phyloP scores from a whole-genome alignment of 805 yeast species.

The Schwanniomyces occidentalis region DNA sequence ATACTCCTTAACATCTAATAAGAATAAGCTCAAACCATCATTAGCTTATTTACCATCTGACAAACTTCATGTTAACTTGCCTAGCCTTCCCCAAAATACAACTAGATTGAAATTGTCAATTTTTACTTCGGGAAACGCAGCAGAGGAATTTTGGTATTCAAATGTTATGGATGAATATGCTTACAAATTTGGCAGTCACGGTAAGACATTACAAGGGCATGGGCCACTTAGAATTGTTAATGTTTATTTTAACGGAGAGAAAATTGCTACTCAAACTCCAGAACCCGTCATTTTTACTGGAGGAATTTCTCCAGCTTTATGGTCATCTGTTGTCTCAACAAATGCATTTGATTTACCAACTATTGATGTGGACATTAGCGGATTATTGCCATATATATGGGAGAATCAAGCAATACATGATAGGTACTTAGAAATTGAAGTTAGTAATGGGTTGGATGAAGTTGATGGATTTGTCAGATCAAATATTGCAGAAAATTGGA shows the following conservation, averaged over 20 bases:
- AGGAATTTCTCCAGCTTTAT: slow-evolving; percentile 74
- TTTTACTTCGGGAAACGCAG: slow-evolving; percentile 71
- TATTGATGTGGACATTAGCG: slow-evolving; percentile 69
- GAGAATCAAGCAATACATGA: slow-evolving; percentile 29
- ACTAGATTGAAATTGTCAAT: slow-evolving; percentile 60
- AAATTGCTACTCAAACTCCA: slow-evolving; percentile 65
- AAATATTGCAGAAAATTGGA: slow-evolving; percentile 56
- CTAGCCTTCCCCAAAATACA: slow-evolving; percentile 52
- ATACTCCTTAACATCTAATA: slow-evolving; percentile 32
- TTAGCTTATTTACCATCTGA: slow-evolving; percentile 46
- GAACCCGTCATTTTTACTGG: slow-evolving; percentile 79
- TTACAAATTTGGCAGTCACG: slow-evolving; percentile 38
- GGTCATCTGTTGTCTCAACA: slow-evolving; percentile 78
- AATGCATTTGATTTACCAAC: slow-evolving; percentile 73
- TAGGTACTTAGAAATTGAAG: slow-evolving; percentile 43
- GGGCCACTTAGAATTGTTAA: slow-evolving; percentile 74
- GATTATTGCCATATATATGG: slow-evolving; percentile 72
- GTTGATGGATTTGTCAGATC: slow-evolving; percentile 14
- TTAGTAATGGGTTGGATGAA: slow-evolving; percentile 54
- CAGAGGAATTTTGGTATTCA: slow-evolving; percentile 83
- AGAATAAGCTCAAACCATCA: slow-evolving; percentile 36
- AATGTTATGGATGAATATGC: slow-evolving; percentile 53
- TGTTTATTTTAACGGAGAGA: slow-evolving; percentile 57
- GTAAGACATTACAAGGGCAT: slow-evolving; percentile 51
- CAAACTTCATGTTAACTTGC: slow-evolving; percentile 38